Evolutionary conservation across 2,329 filamentous ascomycete species (phyloP).

Genomic region (Aspergillus spinulosporus): DNA sequence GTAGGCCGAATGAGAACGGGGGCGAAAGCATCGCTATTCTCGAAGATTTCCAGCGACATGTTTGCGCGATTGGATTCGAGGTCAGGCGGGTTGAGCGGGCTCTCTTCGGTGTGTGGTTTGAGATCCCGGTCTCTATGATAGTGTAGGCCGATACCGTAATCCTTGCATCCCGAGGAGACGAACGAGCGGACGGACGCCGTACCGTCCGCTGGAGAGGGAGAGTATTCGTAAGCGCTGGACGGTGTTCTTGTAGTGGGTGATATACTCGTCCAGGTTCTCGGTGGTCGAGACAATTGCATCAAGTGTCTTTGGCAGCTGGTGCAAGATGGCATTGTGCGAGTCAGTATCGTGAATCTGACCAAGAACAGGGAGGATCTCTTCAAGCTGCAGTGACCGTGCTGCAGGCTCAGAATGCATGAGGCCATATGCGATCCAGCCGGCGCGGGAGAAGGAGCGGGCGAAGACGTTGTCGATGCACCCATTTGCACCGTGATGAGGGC

Average conservation of each 20-base stretch:
- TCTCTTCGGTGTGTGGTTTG: conserved; percentile 14
- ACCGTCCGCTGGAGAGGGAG: background rate
- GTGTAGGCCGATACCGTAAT: conserved; percentile 14
- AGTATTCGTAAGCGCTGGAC: conserved; percentile 4
- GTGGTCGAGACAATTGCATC: conserved; percentile 16
- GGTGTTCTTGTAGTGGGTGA: conserved; percentile 4
- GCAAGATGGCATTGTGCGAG: background rate
- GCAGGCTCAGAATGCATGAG: conserved; percentile 3
- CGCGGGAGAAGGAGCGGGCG: conserved; percentile 13
- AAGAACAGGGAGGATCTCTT: conserved; percentile 15
- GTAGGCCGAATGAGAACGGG: conserved; percentile 13
- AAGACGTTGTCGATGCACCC: conserved; percentile 19
- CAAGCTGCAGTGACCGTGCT: background rate
- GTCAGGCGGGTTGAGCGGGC: conserved; percentile 10
- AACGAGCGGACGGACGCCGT: conserved; percentile 9
- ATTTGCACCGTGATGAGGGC: conserved; percentile 18
- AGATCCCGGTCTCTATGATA: background rate
- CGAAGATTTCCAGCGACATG: conserved; percentile 2
- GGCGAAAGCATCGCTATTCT: conserved; percentile 9
- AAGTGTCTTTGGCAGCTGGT: conserved; percentile 6
- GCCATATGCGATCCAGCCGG: conserved; percentile 15
- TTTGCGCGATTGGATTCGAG: background rate
- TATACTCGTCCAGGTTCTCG: conserved; percentile 9
- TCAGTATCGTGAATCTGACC: conserved; percentile 7
- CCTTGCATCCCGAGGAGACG: conserved; percentile 18